Conservation (phyloP, 768 basidiomycete species). For the Sistotremastrum niveocremeum region DNA sequence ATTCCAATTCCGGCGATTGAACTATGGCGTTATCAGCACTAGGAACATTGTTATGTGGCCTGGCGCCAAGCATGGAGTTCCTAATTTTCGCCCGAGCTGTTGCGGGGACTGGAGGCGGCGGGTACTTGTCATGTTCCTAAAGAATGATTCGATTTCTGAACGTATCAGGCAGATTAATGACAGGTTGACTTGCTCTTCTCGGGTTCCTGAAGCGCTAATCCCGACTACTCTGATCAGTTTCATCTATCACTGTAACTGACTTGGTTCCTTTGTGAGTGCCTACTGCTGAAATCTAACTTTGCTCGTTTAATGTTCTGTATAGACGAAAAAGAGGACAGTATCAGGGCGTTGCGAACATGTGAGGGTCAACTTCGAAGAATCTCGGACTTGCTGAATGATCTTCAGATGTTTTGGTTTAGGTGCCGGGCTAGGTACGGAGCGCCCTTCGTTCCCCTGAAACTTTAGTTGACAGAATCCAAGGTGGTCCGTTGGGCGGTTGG, state of each 20-base stretch:
- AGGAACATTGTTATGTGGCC: constrained; percentile 76
- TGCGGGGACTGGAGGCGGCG: constrained; percentile 88
- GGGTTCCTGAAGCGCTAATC: neutral
- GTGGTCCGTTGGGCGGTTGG: constrained; percentile 75
- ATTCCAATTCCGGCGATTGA: neutral
- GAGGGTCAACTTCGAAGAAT: constrained; percentile 14
- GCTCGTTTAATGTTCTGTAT: constrained; percentile 4
- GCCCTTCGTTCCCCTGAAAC: neutral
- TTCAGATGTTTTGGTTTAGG: constrained; percentile 73
- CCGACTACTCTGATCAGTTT: constrained; percentile 32
- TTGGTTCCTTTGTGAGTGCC: constrained; percentile 68
- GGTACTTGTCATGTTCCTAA: constrained; percentile 25
- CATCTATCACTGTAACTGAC: constrained; percentile 77
- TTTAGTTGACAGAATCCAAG: constrained; percentile 12
- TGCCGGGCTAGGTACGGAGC: constrained; percentile 18
- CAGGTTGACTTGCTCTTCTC: constrained; percentile 31
- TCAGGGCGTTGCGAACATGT: constrained; percentile 88
- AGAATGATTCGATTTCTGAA: neutral
- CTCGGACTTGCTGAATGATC: constrained; percentile 3
- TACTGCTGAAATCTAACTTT: neutral
- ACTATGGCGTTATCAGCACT: constrained; percentile 13
- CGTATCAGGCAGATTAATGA: constrained; percentile 51
- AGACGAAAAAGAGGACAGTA: constrained; percentile 82
- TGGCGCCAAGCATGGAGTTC: constrained; percentile 74
- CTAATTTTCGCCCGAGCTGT: constrained; percentile 73